Evolutionary conservation across 371 early-diverging fungal species (phyloP).

Genomic region (Lichtheimia corymbifera): DNA sequence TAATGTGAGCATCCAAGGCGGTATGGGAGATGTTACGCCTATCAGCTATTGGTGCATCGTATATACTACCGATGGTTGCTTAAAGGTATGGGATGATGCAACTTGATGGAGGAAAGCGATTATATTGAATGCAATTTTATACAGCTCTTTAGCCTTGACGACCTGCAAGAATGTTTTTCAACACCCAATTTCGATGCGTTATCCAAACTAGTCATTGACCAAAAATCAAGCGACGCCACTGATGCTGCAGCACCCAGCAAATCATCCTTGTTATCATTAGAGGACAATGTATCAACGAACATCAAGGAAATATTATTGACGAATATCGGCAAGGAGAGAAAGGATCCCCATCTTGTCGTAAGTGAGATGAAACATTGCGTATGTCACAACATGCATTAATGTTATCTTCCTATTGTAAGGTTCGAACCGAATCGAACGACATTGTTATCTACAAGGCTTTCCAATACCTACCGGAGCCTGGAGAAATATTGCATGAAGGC

Average conservation of each 20-base stretch:
- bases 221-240: neutral
- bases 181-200: slow-evolving; percentile 69
- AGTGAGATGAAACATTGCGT: slow-evolving; percentile 6
- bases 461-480: slow-evolving; percentile 40
- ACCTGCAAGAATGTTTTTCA: slow-evolving; percentile 66
- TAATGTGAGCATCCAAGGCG: slow-evolving; percentile 44
- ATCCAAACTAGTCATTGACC: slow-evolving; percentile 62
- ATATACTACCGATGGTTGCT: slow-evolving; percentile 33
- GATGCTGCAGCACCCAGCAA: slow-evolving; percentile 6
- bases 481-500: slow-evolving; percentile 18
- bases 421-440: slow-evolving; percentile 68
- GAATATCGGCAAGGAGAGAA: slow-evolving; percentile 61
- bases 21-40: slow-evolving; percentile 21
- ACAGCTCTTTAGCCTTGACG: slow-evolving; percentile 72
- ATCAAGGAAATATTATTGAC: slow-evolving; percentile 73
- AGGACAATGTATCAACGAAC: slow-evolving; percentile 38
- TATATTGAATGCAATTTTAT: neutral
- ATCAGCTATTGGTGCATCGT: slow-evolving; percentile 43
- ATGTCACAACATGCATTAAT: neutral
- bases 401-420: slow-evolving; percentile 36
- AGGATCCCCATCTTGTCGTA: slow-evolving; percentile 74
- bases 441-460: slow-evolving; percentile 75
- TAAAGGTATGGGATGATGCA: slow-evolving; percentile 13
- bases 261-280: slow-evolving; percentile 7
- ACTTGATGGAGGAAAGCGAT: no score